A percentile compares a stretch with the other conserved stretches of the same genome.
Evolutionary conservation across 345 rosid genomes (phyloP).

Genomic region (Euphorbia tirucalli): DNA sequence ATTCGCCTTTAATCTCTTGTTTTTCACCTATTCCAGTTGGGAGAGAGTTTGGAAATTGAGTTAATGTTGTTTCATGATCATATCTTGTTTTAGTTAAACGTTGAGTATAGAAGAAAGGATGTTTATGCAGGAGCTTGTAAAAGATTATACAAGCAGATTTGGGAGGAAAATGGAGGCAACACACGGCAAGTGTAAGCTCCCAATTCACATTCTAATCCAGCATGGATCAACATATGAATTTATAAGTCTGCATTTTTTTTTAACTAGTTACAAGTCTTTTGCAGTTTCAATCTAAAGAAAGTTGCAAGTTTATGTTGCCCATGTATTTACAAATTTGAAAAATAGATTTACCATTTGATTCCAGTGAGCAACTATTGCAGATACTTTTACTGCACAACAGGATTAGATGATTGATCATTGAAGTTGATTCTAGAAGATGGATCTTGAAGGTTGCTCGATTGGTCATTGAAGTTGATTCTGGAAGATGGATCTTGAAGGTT

Average conservation of each 20-base stretch:
- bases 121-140: not conserved
- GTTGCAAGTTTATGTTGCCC: not conserved
- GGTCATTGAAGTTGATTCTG: constrained; percentile 15
- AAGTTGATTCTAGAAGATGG: constrained; percentile 22
- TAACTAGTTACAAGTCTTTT: no score
- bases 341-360: not conserved
- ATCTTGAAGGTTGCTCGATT: constrained; percentile 41
- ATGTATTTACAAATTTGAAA: not conserved
- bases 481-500: constrained; percentile 43
- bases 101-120: not conserved
- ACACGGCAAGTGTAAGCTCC: constrained; percentile 1
- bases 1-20: no score
- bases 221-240: constrained; percentile 8
- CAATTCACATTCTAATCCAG: not conserved
- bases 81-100: no score
- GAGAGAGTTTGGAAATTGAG: no score
- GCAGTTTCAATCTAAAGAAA: no score
- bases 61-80: no score
- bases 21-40: no score
- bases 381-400: not conserved
- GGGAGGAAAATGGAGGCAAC: not conserved
- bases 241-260: not conserved
- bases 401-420: constrained; percentile 11
- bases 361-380: not conserved
- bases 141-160: not conserved